A percentile compares a stretch with the other conserved stretches of the same genome.
Evolutionary conservation across 1,139 yeast species (phyloP).

Genomic region (Taphrina flavorubra): DNA sequence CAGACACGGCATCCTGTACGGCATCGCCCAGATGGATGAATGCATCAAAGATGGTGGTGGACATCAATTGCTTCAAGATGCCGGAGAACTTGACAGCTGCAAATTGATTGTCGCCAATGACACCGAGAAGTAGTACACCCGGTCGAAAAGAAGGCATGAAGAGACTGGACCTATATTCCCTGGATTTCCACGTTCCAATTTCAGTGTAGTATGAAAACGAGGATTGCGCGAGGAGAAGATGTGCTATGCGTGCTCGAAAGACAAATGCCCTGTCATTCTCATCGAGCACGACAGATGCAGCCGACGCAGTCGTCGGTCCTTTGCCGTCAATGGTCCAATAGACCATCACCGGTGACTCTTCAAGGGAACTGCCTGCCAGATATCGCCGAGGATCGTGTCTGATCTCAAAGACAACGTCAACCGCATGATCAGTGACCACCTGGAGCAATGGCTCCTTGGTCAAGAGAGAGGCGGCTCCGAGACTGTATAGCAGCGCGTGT

Average conservation of each 20-base stretch:
- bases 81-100: conserved; percentile 30
- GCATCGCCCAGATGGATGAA: conserved; percentile 37
- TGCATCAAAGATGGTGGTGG: conserved; percentile 3
- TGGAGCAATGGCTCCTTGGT: conserved; percentile 35
- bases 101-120: conserved; percentile 39
- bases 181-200: conserved; percentile 27
- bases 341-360: conserved; percentile 6
- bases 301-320: neutral
- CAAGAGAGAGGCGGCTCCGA: conserved; percentile 7
- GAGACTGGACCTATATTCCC: neutral
- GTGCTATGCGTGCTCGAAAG: conserved; percentile 26
- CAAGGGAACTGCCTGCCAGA: neutral
- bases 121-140: conserved; percentile 16
- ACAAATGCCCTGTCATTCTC: conserved; percentile 16
- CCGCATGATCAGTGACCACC: conserved; percentile 17
- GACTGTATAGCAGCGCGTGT: conserved; percentile 17
- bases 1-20: conserved; percentile 35
- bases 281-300: neutral
- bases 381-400: conserved; percentile 23
- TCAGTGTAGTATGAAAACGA: conserved; percentile 6
- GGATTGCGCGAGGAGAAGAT: neutral
- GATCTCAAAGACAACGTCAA: conserved; percentile 31
- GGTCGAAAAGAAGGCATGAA: neutral
- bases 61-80: neutral
- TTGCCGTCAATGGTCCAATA: conserved; percentile 2